A percentile compares a stretch with the other conserved stretches of the same genome.
Evolutionary conservation across 306 rosid species (phyloP).

Genomic region (Gleditsia sinensis): DNA sequence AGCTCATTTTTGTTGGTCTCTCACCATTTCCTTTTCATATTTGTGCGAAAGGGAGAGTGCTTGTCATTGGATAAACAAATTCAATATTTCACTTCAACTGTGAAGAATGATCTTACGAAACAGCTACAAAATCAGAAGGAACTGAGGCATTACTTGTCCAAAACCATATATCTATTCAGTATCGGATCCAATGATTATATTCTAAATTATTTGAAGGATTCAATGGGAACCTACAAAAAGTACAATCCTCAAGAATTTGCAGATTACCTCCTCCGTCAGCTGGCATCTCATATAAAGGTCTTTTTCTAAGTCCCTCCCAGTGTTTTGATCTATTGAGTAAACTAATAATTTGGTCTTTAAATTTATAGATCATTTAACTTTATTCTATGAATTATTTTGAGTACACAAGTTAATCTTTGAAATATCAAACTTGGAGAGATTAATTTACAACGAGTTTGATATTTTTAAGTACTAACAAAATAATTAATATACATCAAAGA

Average conservation of each 20-base stretch:
- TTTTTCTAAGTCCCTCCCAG: neutral
- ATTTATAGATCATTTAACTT: too few relatives aligned
- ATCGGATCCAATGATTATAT: constrained; percentile 33
- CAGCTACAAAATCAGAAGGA: neutral
- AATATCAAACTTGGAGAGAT: too few relatives aligned
- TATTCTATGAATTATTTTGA: too few relatives aligned
- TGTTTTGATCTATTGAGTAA: too few relatives aligned
- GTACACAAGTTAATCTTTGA: too few relatives aligned
- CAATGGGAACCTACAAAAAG: neutral
- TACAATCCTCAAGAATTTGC: constrained; percentile 18
- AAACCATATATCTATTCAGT: constrained; percentile 12
- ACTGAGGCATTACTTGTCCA: constrained; percentile 13
- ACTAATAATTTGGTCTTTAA: too few relatives aligned
- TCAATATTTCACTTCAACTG: constrained; percentile 34
- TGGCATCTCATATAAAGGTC: constrained; percentile 21
- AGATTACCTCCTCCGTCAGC: neutral
- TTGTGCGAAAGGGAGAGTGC: constrained; percentile 27
- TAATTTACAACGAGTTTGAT: too few relatives aligned
- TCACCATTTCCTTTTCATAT: neutral
- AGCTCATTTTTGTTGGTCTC: neutral
- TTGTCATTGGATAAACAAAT: constrained; percentile 35
- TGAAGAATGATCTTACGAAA: constrained; percentile 34
- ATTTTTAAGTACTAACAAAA: too few relatives aligned
- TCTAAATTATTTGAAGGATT: constrained; percentile 26
- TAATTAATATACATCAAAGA: too few relatives aligned